Evolutionary conservation across 257 asterid species (phyloP).

Genomic region (Linaria vulgaris): DNA sequence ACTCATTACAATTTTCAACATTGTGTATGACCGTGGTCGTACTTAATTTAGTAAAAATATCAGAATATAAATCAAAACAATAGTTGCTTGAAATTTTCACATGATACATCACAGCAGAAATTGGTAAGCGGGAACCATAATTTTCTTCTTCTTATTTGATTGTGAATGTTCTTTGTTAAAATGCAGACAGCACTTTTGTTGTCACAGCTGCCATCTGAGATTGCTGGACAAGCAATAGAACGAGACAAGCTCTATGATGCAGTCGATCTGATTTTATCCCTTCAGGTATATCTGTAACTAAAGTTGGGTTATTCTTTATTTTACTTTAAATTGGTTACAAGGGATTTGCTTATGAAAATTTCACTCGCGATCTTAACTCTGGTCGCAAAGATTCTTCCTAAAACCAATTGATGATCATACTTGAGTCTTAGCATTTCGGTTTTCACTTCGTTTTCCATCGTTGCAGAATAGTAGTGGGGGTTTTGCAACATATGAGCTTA

Average conservation of each 20-base stretch:
- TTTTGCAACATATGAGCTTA: constrained; percentile 76
- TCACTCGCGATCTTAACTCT: too few relatives aligned
- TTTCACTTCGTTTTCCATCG: neutral
- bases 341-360: too few relatives aligned
- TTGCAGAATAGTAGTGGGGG: constrained; percentile 70
- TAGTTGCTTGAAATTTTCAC: too few relatives aligned
- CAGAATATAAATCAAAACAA: too few relatives aligned
- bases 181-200: constrained; percentile 55
- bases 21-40: too few relatives aligned
- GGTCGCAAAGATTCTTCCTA: neutral
- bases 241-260: constrained; percentile 43
- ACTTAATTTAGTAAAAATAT: too few relatives aligned
- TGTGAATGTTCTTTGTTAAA: neutral
- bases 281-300: constrained; percentile 49
- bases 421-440: too few relatives aligned
- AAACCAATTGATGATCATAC: neutral
- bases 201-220: constrained; percentile 44
- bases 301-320: neutral
- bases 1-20: too few relatives aligned
- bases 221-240: constrained; percentile 51
- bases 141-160: neutral
- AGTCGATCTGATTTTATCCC: constrained; percentile 60
- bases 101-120: too few relatives aligned
- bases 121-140: too few relatives aligned
- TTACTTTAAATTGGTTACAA: too few relatives aligned